Conservation (phyloP, 2,329 filamentous ascomycete species). For the Arthrobotrys iridis region DNA sequence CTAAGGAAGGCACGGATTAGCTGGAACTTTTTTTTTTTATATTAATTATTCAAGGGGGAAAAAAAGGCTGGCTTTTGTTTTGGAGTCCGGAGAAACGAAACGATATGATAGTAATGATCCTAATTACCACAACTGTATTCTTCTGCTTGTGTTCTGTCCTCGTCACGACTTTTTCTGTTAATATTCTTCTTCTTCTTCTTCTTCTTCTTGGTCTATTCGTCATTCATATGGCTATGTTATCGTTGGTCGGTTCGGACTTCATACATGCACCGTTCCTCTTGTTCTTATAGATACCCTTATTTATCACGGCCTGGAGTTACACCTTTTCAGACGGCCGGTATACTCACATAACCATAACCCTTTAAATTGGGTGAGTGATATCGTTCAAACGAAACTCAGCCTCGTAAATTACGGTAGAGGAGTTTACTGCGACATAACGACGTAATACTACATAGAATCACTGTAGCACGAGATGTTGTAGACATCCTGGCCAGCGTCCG, state of each 20-base stretch:
- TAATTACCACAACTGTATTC: neutral
- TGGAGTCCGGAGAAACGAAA: neutral
- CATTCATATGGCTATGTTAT: neutral
- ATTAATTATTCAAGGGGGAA: too few species aligned
- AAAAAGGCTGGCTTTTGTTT: neutral
- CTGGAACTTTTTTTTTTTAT: neutral
- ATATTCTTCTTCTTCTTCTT: neutral
- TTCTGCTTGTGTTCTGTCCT: neutral
- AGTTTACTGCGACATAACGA: too few species aligned
- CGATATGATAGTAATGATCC: neutral
- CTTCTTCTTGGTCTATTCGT: neutral
- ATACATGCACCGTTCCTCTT: neutral
- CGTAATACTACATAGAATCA: neutral
- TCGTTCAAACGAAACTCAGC: too few species aligned
- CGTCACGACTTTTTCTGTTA: neutral
- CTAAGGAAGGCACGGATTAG: conserved; percentile 2
- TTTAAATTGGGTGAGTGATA: too few species aligned
- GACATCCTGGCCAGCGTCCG: neutral
- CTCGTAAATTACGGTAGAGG: too few species aligned
- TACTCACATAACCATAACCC: too few species aligned
- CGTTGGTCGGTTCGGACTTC: neutral
- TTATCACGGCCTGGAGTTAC: neutral
- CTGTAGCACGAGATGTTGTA: neutral
- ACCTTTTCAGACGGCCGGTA: too few species aligned
- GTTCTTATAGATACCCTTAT: conserved; percentile 5